Evolutionary conservation across 768 basidiomycete genomes (phyloP), one percentile per base, ranked within the genome.

Genomic region (Naganishia onofrii): DNA sequence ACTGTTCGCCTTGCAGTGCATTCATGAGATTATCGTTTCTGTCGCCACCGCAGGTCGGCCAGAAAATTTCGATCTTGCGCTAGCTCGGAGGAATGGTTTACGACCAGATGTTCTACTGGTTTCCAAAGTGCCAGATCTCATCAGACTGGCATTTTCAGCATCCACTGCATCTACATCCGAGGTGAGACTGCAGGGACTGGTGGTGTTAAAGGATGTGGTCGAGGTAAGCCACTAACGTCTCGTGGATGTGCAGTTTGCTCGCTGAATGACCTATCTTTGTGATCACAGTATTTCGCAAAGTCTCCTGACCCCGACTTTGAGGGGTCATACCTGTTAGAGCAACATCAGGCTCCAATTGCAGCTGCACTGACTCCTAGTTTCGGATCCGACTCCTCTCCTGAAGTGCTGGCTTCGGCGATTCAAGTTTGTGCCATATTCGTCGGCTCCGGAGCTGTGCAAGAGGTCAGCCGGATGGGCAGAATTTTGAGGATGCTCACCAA

Each of bases 141-240:
- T 99, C 81, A 91, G 87, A 82, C 96, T 98, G 89, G 95, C 96
- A 0, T 98, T 99, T 79, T 95, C 92, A 15, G 94, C 96, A 0
- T 93, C 93, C 19, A 92, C 95, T 0, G 93, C 96, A 4, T 91
- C 96, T 78, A 93, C 97, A 36, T 93, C 91, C 10, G 93, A 97
- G 78, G 97, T 98, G 72, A 86, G 95, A 38, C 82, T 97, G 31
- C 91, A 93, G 78, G 96, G 96, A 1, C 82, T 98, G 31, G 84
- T 91, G 9, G 91, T 99, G 5, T 82, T 99, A 31, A 85, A 88
- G 34, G 94, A 97, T 79, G 91, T 98, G 34, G 93, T 99, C 71
- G 87, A 93, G 84, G 95, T 91, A 75, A 56, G 82, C 70, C 64
- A 31, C 15, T 2, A n/a, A 26, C 10, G 3, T 38, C 17, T 23